Evolutionary conservation across 768 basidiomycete species (phyloP), one percentile per base, ranked within the genome.

Genomic region (Phylloporus sp.): DNA sequence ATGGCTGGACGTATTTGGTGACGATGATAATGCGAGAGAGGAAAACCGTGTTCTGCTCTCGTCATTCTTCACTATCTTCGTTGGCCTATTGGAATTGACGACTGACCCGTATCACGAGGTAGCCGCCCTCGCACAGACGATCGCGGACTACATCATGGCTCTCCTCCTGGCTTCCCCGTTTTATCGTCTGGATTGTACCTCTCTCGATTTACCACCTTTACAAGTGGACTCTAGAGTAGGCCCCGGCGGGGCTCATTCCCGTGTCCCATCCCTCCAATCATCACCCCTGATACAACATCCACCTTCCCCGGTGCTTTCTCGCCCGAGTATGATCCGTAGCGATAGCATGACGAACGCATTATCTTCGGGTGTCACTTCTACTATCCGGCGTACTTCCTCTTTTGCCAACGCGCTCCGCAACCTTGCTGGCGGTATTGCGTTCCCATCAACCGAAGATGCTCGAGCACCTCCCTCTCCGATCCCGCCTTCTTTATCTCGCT

Each of bases 71-170:
- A 92, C 93, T 22, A 90, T 98, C 57, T 94, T 91, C 61, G 85
- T 86, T 15, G 80, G 86, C 6, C 77, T 99, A 15, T 73, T 97
- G 53, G 95, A 97, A 66, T 78, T 98, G 10, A 91, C 94, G 0
- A 86, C 87, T 10, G 97, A 98, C 61, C 90, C 95, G 0, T 92
- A 95, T 62, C 82, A 86, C 42, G 94, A 97, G 66, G 94, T 98
- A 13, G 88, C 93, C 0, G 84, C 88, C 8, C 83, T 91, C 62
- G 95, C 95, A 1, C 88, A 89, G 61, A 94, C 91, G 0, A 84
- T 95, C 24, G 80, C 92, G 27, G 97, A 99, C 70, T 97, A 95
- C 64, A 80, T 97, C 59, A 85, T 90, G 72, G 93, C 92, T 2
- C 79, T 94, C 5, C 80, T 97, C 12, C 73, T 95, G 11, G 92